Conservation (phyloP, 805 yeast genomes). For the Lipomyces starkeyi region DNA sequence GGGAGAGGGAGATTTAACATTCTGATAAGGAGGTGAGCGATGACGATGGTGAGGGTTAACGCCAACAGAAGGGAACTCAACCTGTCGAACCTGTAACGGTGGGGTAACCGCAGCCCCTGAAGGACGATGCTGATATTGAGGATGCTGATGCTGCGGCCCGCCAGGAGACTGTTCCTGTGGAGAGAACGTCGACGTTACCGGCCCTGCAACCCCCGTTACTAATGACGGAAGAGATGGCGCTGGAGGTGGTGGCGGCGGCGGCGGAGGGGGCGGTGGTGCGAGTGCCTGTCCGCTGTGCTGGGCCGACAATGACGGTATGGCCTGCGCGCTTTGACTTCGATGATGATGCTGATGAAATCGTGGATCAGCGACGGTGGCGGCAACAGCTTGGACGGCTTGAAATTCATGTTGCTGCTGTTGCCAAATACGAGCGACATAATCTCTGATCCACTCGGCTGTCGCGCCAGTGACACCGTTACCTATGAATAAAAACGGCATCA, state of each 20-base stretch:
- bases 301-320: conserved; percentile 12
- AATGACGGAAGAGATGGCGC: conserved; percentile 23
- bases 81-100: conserved; percentile 31
- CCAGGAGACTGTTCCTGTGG: conserved; percentile 29
- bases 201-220: conserved; percentile 4
- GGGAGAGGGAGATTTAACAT: conserved; percentile 17
- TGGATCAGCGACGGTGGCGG: conserved; percentile 9
- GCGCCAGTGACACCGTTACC: conserved; percentile 41
- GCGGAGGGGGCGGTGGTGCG: conserved; percentile 24
- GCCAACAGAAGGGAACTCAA: conserved; percentile 16
- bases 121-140: conserved; percentile 4
- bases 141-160: conserved; percentile 11
- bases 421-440: conserved; percentile 33
- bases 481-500: conserved; percentile 64
- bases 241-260: conserved; percentile 23
- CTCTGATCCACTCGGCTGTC: conserved; percentile 37
- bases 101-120: conserved; percentile 19
- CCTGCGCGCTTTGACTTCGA: conserved; percentile 28
- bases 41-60: background rate
- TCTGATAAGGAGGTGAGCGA: conserved; percentile 12
- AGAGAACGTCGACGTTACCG: conserved; percentile 11
- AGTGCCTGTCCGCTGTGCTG: background rate
- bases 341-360: conserved; percentile 26
- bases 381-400: conserved; percentile 1
- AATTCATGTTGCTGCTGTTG: conserved; percentile 30